phyloP scores from a whole-genome alignment of 169 alveolate species.

The Plasmodium coatneyi region DNA sequence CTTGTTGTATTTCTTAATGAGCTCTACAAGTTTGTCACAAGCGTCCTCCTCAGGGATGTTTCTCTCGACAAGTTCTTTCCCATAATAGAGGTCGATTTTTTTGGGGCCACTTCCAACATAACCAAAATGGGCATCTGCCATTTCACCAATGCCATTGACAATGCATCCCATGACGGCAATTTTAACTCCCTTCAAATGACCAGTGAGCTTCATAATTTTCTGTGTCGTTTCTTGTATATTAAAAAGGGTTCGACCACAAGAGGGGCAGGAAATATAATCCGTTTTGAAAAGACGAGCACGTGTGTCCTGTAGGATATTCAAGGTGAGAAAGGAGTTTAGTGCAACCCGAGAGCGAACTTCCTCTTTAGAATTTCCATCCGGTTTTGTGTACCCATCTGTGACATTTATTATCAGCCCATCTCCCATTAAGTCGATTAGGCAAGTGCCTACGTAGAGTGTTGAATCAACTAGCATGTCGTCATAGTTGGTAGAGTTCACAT shows the following conservation, averaged over 20 bases:
- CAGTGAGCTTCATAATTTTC: constrained; percentile 84
- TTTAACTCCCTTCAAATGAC: constrained; percentile 91
- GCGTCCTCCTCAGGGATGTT: constrained; percentile 87
- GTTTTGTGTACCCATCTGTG: not conserved
- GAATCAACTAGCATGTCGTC: constrained; percentile 62
- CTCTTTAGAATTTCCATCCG: not conserved
- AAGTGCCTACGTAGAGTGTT: constrained; percentile 49
- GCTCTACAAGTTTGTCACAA: constrained; percentile 84
- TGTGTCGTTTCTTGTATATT: constrained; percentile 88
- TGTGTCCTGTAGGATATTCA: constrained; percentile 81
- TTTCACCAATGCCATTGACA: constrained; percentile 93
- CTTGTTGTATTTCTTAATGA: constrained; percentile 77
- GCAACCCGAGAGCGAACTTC: constrained; percentile 20
- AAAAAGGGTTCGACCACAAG: constrained; percentile 92
- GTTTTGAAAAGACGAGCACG: constrained; percentile 89
- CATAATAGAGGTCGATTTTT: constrained; percentile 89
- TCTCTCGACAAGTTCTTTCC: constrained; percentile 85
- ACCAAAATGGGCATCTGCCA: constrained; percentile 95
- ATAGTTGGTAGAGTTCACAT: constrained; percentile 22
- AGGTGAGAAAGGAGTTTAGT: constrained; percentile 42
- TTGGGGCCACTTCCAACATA: constrained; percentile 89
- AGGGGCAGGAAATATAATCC: constrained; percentile 91
- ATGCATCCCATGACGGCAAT: constrained; percentile 93
- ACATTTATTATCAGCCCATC: constrained; percentile 61
- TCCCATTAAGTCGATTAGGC: constrained; percentile 71